Evolutionary conservation across 257 asterid species (phyloP), one percentile per base, ranked within the genome.

Genomic region (Penstemon barbatus): DNA sequence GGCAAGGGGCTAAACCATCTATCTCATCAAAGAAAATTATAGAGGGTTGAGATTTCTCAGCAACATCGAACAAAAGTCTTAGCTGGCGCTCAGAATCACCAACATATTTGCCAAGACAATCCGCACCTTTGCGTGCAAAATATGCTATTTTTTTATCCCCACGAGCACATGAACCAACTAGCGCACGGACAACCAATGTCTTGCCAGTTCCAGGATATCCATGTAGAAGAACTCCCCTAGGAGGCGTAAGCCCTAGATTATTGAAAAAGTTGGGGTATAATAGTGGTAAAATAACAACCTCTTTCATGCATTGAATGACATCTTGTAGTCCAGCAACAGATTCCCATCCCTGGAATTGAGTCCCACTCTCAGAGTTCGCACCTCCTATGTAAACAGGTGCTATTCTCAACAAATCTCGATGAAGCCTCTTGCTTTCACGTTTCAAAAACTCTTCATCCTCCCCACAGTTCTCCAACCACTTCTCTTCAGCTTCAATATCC

Each of bases 191-290:
- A 75, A 87, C 89, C 89, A 94, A 81, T 46, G 99, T 94, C 83
- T 94, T 94, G 55, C 99, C 99, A 42, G 99, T 94, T 78, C 99
- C 99, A 66, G 99, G 98, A 81, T 89, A 81, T 74, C 99, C 99
- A 78, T 94, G 99, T 80, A 94, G 81, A 77, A 94, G 85, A 83
- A 94, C 96, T 73, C 99, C 99, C 79, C 98, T 87, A 57, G 99
- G 99, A 74, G 99, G 99, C 39, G 88, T 77, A 71, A 94, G 86
- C 37, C 99, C 98, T 56, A 94, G 76, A 82, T 87, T 91, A 77
- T 63, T 74, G 79, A 91, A 91, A 79, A 84, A 86, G 55, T 94
- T 97, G 15, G 99, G 99, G 79, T 94, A 94, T 69, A 94, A 45
- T 38, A 94, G 92, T 4, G 99, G 99, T 79, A 94, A 79, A 73